These are phyloP conservation scores for Colletotrichum lentis DNA, from an alignment of 2,329 filamentous ascomycete genomes.

Conservation along the genomic window DNA sequence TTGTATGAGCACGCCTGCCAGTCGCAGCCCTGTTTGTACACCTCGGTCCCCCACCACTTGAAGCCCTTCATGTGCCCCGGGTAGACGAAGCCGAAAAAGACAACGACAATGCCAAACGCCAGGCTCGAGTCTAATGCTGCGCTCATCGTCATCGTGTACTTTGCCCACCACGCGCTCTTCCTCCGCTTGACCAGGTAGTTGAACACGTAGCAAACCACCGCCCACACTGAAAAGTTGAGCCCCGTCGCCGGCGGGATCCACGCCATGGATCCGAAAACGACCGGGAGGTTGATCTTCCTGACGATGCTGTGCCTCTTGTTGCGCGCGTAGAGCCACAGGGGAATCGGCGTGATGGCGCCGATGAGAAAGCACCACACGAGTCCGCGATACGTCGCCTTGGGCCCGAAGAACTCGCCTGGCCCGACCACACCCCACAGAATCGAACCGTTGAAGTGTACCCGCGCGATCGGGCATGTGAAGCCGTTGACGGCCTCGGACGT, in stretches of 20 bases:
- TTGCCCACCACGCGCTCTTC: conserved; percentile 82
- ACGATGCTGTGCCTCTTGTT: conserved; percentile 68
- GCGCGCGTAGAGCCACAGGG: conserved; percentile 75
- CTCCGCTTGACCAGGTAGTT: conserved; percentile 77
- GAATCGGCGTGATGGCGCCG: conserved; percentile 76
- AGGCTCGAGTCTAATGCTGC: conserved; percentile 84
- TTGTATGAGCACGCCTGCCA: conserved; percentile 82
- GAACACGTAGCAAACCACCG: conserved; percentile 83
- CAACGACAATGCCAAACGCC: conserved; percentile 81
- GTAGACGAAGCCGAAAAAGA: conserved; percentile 89
- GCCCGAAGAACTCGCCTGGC: conserved; percentile 82
- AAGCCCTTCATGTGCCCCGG: conserved; percentile 77
- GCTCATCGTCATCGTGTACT: conserved; percentile 89
- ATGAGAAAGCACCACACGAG: conserved; percentile 84
- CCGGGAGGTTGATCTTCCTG: conserved; percentile 81
- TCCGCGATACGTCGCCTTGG: conserved; percentile 74
- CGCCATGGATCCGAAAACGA: conserved; percentile 81
- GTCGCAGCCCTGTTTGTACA: conserved; percentile 85
- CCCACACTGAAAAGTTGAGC: conserved; percentile 89
- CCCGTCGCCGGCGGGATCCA: conserved; percentile 90
- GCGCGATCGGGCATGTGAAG: conserved; percentile 86
- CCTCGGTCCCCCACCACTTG: conserved; percentile 88
- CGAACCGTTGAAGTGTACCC: conserved; percentile 89
- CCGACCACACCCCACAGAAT: conserved; percentile 92
- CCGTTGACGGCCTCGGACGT: conserved; percentile 82